Base-by-base conservation (phyloP, 176 grass and related monocot species). In the Canna indica region DNA sequence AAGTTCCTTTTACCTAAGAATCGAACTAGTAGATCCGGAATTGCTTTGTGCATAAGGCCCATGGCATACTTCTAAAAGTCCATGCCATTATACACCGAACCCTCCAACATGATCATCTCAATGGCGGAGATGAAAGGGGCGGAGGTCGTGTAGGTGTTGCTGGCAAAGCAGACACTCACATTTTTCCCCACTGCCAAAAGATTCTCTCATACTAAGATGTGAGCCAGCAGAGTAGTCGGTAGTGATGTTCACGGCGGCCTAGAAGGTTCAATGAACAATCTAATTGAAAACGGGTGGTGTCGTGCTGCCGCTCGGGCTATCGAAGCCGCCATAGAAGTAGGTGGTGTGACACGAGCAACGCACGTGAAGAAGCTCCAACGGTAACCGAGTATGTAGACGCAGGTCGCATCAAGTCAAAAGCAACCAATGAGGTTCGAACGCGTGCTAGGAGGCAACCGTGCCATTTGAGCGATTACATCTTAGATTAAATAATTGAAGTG, bases 81-180 rank as follows among this genome's bases (percentile, higher is more conserved):
- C 34, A 89, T 99, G 31, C 86, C 77, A 73, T 99, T 99, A 68
- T 99, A 99, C 52, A 99, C 94, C 33, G 86, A 67, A 59, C 90
- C 65, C 35, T 87, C 60, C 39, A 99, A 64, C 79, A 85, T 80
- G 39, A 99, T 90, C 27, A 93, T 63, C 82, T 99, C 89, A 47
- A 99, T 79, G 27, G 94, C 59, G 47, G 87, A 87, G 70, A 99
- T 90, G 76, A 99, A 99, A 5, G 88, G 94, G 22, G 78, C 69
- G 38, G 80, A 75, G 14, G 81, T 54, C 18, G 94, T 93, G 29
- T 93, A 90, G n/a, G 69, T 44, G 77, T 99, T 93, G 41, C 73
- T 82, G 8, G 83, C 88, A 18, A 97, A 65, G 58, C 94, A 97
- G 76, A 97, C 77, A 45, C 46, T 85, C 32, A 97, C 34, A 45